Evolutionary conservation across 169 alveolate genomes (phyloP), one percentile per base, ranked within the genome.

Genomic region (Haemoproteus tartakovskyi): DNA sequence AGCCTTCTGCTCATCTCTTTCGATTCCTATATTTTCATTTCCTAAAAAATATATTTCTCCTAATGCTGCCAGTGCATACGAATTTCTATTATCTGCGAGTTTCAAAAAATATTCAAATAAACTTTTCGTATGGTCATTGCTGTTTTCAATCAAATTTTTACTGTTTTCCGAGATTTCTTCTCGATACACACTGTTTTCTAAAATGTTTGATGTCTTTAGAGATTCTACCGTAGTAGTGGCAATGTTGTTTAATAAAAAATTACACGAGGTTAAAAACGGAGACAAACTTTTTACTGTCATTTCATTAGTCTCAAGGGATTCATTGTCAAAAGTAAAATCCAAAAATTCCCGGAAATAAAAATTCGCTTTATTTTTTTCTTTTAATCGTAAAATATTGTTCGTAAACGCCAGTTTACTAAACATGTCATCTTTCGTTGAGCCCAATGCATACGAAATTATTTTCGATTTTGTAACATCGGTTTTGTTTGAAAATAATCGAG

Each of bases 31-130:
- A 60, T 30, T 54, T 11, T 90, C 95, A 64, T 91, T 94, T 6
- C 95, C 95, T 36, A 80, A 64, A 59, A 74, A 91, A 43, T 91
- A 87, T 50, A 91, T 83, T 52, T 91, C 95, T 2, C 95, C 95
- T 70, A 91, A 46, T 6, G 91, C 91, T n/a, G 94, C 85, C 48
- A 62, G 29, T 11, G 86, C 86, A 60, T 79, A 79, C 0, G 79
- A 46, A 47, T 79, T 62, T 41, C 59, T 60, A 60, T 41, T 79
- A 60, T 79, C 86, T 8, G 86, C 91, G 60, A 79, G 8, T 12
- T 81, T 57, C 36, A 46, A 38, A 74, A 64, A 48, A 57, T 86
- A 86, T 5, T 86, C 90, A 57, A 79, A 79, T n/a, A 86, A 22
- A 67, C 62, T 86, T 40, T 79, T 79, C 48, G 60, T 78, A n/a